Evolutionary conservation across 2,329 filamentous ascomycete genomes (phyloP).

Genomic region (Pseudogymnoascus sp.): DNA sequence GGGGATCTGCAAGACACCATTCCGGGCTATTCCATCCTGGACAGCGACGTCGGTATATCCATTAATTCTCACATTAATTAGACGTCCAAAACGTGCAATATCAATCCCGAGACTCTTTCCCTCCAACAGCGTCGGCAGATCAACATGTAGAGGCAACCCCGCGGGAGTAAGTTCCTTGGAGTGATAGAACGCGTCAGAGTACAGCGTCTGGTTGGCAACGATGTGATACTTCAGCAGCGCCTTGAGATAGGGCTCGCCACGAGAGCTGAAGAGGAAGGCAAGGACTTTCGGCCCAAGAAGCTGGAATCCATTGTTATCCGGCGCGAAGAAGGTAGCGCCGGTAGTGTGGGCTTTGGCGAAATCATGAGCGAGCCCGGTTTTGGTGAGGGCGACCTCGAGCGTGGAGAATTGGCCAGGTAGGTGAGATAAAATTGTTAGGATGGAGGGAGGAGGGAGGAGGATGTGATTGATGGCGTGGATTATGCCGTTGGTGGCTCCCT

Average conservation of each 20-base stretch:
- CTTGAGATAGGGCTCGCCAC: constrained; percentile 66
- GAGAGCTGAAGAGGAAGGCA: constrained; percentile 76
- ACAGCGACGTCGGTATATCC: constrained; percentile 58
- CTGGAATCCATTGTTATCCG: constrained; percentile 71
- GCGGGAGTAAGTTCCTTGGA: constrained; percentile 33
- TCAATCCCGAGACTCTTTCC: constrained; percentile 63
- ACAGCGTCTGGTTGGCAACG: constrained; percentile 65
- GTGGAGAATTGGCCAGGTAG: constrained; percentile 70
- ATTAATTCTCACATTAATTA: constrained; percentile 68
- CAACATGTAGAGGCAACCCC: constrained; percentile 45
- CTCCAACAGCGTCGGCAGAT: constrained; percentile 64
- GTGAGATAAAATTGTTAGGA: constrained; percentile 54
- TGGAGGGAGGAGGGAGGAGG: constrained; percentile 65
- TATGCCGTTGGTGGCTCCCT: constrained; percentile 70
- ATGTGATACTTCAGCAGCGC: constrained; percentile 75
- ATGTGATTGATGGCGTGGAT: constrained; percentile 70
- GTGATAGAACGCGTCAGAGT: constrained; percentile 73
- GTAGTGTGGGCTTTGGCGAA: constrained; percentile 45
- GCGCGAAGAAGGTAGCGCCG: constrained; percentile 74
- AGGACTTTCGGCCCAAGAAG: constrained; percentile 66
- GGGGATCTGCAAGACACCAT: constrained; percentile 78
- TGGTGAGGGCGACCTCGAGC: constrained; percentile 62
- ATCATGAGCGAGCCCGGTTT: constrained; percentile 61
- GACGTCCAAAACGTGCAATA: constrained; percentile 57
- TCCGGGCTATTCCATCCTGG: constrained; percentile 62